A percentile compares a stretch with the other conserved stretches of the same genome.
phyloP scores from a whole-genome alignment of 768 basidiomycete genomes.

The Agaricus subrufescens region DNA sequence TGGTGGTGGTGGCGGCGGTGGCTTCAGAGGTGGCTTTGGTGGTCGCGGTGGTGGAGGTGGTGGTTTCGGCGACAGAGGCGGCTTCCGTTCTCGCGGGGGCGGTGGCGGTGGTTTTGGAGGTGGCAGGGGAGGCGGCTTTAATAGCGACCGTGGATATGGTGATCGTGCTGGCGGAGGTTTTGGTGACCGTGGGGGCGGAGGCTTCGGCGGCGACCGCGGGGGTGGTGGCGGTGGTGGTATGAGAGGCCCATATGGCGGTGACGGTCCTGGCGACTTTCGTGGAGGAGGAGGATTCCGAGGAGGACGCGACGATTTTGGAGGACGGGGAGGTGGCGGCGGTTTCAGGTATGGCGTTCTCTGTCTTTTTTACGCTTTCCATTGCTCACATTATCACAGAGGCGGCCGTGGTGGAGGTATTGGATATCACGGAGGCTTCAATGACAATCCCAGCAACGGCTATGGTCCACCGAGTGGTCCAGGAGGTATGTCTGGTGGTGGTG shows the following conservation, averaged over 20 bases:
- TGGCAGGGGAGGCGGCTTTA: constrained; percentile 32
- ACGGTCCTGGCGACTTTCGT: constrained; percentile 29
- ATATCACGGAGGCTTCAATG: constrained; percentile 58
- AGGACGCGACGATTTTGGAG: constrained; percentile 34
- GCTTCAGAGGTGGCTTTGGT: constrained; percentile 32
- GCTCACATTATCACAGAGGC: constrained; percentile 33
- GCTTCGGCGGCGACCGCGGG: constrained; percentile 36
- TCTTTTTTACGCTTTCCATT: background rate
- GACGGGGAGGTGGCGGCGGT: constrained; percentile 36
- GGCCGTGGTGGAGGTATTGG: constrained; percentile 74
- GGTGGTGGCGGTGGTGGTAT: constrained; percentile 38
- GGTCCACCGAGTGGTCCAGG: constrained; percentile 41
- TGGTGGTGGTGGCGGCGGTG: constrained; percentile 31
- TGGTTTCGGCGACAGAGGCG: constrained; percentile 32
- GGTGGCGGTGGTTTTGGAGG: constrained; percentile 35
- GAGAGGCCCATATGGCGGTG: constrained; percentile 36
- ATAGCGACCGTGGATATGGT: constrained; percentile 32
- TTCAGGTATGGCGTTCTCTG: constrained; percentile 38
- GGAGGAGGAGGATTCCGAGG: constrained; percentile 29
- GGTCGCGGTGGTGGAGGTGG: constrained; percentile 25
- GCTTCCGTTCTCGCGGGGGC: constrained; percentile 28
- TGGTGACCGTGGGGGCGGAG: constrained; percentile 36
- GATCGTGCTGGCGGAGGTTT: constrained; percentile 34
- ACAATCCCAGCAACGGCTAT: constrained; percentile 43
- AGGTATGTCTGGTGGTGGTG: constrained; percentile 34